These are phyloP conservation scores for Stevia rebaudiana DNA, from an alignment of 140 eudicot genomes.

Conservation along the genomic window DNA sequence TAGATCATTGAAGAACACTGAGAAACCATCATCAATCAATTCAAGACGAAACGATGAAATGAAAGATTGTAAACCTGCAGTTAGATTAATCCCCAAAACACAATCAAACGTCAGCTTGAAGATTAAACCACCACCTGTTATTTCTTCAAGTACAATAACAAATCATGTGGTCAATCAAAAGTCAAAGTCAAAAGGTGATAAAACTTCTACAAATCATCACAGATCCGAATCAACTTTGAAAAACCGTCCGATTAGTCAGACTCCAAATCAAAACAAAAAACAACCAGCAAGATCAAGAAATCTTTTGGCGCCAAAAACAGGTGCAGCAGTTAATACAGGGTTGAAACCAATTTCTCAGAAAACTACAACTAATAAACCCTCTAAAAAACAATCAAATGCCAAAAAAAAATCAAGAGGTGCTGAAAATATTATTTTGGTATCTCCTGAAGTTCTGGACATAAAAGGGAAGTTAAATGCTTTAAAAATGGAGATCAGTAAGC, in stretches of 20 bases:
- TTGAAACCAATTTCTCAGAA: slow-evolving; percentile 16
- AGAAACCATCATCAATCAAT: background rate
- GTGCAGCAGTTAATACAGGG: slow-evolving; percentile 4
- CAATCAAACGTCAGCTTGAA: slow-evolving; percentile 16
- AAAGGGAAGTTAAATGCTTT: slow-evolving; percentile 33
- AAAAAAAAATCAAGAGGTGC: slow-evolving; percentile 5
- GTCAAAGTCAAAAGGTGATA: background rate
- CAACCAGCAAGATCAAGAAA: slow-evolving; percentile 12
- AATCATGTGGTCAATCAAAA: background rate
- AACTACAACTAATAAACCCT: background rate
- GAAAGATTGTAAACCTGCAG: slow-evolving; percentile 13
- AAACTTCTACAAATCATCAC: background rate
- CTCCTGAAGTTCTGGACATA: slow-evolving; percentile 34
- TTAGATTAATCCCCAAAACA: slow-evolving; percentile 11
- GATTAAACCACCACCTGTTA: slow-evolving; percentile 25
- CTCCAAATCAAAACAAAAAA: slow-evolving; percentile 8
- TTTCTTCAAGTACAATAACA: background rate
- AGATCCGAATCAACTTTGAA: slow-evolving; percentile 18
- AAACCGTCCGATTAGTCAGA: slow-evolving; percentile 8
- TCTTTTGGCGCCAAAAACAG: background rate
- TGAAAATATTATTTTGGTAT: slow-evolving; percentile 6
- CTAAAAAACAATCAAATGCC: slow-evolving; percentile 12
- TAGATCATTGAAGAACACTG: slow-evolving; percentile 11
- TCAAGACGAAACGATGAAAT: slow-evolving; percentile 12
- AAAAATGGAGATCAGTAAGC: slow-evolving; percentile 31